Evolutionary conservation across 2,329 filamentous ascomycete genomes (phyloP).

Genomic region (Colletotrichum euphorbiae): DNA sequence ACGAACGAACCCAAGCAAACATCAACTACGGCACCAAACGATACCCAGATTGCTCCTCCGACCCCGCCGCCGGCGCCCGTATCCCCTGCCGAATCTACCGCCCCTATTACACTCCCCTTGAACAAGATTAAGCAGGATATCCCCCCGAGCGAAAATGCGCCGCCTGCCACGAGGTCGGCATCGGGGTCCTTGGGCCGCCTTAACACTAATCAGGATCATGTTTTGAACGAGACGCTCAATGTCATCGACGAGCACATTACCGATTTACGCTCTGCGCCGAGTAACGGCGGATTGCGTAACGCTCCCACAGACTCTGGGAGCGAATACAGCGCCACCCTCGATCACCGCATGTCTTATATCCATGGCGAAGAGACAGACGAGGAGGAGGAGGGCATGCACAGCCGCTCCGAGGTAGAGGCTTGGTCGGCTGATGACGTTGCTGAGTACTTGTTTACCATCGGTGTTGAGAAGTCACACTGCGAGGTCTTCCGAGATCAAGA

Average conservation of each 20-base stretch:
- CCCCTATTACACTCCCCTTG: conserved; percentile 54
- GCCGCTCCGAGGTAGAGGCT: conserved; percentile 75
- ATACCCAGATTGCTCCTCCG: conserved; percentile 8
- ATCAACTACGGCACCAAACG: conserved; percentile 22
- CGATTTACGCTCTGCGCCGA: conserved; percentile 73
- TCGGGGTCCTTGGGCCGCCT: conserved; percentile 50
- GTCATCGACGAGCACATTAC: conserved; percentile 98
- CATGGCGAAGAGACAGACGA: conserved; percentile 96
- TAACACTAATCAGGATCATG: conserved; percentile 69
- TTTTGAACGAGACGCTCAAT: conserved; percentile 93
- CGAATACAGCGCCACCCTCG: conserved; percentile 86
- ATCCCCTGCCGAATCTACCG: conserved; percentile 47
- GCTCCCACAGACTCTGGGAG: conserved; percentile 82
- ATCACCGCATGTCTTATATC: conserved; percentile 87
- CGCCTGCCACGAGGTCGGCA: conserved; percentile 48
- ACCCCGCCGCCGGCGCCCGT: conserved; percentile 40
- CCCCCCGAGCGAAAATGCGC: conserved; percentile 48
- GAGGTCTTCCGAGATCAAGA: conserved; percentile 96
- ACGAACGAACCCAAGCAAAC: conserved; percentile 43
- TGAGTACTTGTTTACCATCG: conserved; percentile 86
- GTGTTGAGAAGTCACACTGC: conserved; percentile 90
- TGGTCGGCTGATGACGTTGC: conserved; percentile 89
- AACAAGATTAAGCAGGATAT: conserved; percentile 54
- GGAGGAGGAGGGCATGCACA: conserved; percentile 81
- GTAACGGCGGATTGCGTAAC: conserved; percentile 63